phyloP scores from a whole-genome alignment of 768 basidiomycete genomes.

The Asterophora lycoperdoides region DNA sequence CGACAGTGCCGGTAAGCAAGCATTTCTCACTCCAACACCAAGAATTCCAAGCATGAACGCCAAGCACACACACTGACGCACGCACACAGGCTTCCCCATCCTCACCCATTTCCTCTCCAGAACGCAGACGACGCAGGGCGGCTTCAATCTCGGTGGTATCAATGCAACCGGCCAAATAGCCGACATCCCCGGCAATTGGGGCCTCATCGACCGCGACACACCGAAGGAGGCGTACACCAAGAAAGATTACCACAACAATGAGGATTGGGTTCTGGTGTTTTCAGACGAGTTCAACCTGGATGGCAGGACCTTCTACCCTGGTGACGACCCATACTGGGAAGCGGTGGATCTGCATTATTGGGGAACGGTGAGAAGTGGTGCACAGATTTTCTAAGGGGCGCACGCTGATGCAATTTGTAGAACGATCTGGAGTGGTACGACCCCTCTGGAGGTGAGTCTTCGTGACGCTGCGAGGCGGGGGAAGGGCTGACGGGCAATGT shows the following conservation, averaged over 20 bases:
- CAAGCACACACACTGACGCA: constrained; percentile 1
- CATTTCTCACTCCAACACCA: neutral
- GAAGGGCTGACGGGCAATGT: neutral
- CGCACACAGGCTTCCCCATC: constrained; percentile 42
- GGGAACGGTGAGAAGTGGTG: constrained; percentile 42
- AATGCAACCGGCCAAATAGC: constrained; percentile 73
- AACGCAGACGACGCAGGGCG: constrained; percentile 43
- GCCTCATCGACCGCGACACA: constrained; percentile 75
- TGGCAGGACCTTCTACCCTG: constrained; percentile 67
- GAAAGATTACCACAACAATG: constrained; percentile 49
- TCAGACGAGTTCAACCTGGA: constrained; percentile 80
- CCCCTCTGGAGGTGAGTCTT: constrained; percentile 40
- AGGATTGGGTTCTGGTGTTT: constrained; percentile 56
- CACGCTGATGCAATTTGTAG: constrained; percentile 7
- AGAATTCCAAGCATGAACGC: constrained; percentile 6
- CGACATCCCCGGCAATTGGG: constrained; percentile 51
- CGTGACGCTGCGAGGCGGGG: neutral
- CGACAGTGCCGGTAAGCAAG: constrained; percentile 35
- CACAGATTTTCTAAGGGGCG: neutral
- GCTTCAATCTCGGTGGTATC: constrained; percentile 72
- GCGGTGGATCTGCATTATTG: constrained; percentile 66
- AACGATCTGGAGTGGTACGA: constrained; percentile 81
- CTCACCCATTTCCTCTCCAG: constrained; percentile 40
- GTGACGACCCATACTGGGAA: constrained; percentile 63
- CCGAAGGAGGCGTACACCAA: constrained; percentile 53